Evolutionary conservation across 768 basidiomycete species (phyloP), one percentile per base, ranked within the genome.

Genomic region (Paxillus ammoniavirescens): DNA sequence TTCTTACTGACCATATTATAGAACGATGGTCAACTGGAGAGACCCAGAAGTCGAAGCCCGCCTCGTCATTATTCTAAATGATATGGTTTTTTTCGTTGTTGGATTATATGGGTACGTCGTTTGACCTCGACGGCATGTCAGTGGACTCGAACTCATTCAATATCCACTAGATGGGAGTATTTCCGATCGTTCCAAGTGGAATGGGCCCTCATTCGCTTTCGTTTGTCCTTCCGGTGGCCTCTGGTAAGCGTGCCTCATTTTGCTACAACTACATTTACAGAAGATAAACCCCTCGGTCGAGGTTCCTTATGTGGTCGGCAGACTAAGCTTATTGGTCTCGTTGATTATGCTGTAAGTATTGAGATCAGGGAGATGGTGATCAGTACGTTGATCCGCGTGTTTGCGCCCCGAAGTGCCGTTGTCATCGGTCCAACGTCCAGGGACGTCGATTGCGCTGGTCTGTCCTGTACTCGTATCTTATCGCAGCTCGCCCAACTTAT

Each of bases 161-260:
- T 21, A 21, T 21, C 47, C 31, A 10, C 49, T 67, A 7, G 66
- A 68, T 68, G 66, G 67, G 59, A 65, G 18, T 68, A 65, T 15
- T 21, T 61, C 4, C 52, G 46, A 8, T 54, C 63, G 1, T 53
- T 53, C 3, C 21, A 21, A 21, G 21, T 21, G 21, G 21, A 21
- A 21, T 21, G 21, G 21, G 21, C 21, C 21, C 21, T 21, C 21
- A 21, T 21, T 21, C 21, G 21, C 2, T 21, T 21, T 21, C 52
- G 50, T 35, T 28, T 65, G 5, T n/a, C 61, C n/a, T 61, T 69
- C 31, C 65, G 53, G 13, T 69, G 59, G 65, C 36, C 52, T 31
- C 58, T 68, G 30, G 66, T 68, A 38, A 63, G 65, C 2, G 5
- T 9, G 9, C 31, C 8, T 23, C 42, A 12, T 30, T 31, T 18